Evolutionary conservation across 1,284 basidiomycete genomes (phyloP), one percentile per base, ranked within the genome.

Genomic region (Cutaneotrichosporon cyanovorans): DNA sequence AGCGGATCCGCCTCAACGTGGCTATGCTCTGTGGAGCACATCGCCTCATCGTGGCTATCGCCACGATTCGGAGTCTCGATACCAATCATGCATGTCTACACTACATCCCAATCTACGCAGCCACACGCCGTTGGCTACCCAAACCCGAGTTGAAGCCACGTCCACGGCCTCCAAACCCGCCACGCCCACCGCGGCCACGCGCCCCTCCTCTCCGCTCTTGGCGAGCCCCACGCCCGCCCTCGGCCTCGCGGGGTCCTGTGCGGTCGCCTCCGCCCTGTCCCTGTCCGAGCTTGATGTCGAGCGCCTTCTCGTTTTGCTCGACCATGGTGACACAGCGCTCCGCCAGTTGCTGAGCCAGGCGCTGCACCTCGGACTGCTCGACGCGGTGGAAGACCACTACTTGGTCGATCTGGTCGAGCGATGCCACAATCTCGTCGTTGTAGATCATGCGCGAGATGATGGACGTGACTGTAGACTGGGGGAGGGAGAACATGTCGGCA

Each of bases 371-470:
- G 25, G 86, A 81, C 37, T 90, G 78, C 62, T 96, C 90, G 45
- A 89, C 80, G 45, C 86, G 82, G 68, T 93, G 86, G 77, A 96
- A 89, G 40, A 92, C 82, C 42, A 95, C 77, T 37, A 92, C 88
- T 45, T 82, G 80, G 43, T 82, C 82, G 16, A 87, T 82, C 68
- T 87, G 87, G 68, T 98, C 95, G 48, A 99, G 77, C 25, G 89
- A 92, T 1, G 93, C 95, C 0, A 87, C 79, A 14, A 98, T 77
- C 69, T 97, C 92, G 67, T 97, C 95, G 61, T 81, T 90, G 90
- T 92, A 97, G 64, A 98, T 96, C 95, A 99, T 97, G 74, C 91
- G 89, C 38, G 87, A 92, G 39, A 97, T 87, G 60, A 96, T 83
- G 20, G 91, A 92, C 5, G 85, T 90, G 8, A 96, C 89, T 12